Evolutionary conservation across 441 rosid genomes (phyloP).

Genomic region (Corymbia citriodora): DNA sequence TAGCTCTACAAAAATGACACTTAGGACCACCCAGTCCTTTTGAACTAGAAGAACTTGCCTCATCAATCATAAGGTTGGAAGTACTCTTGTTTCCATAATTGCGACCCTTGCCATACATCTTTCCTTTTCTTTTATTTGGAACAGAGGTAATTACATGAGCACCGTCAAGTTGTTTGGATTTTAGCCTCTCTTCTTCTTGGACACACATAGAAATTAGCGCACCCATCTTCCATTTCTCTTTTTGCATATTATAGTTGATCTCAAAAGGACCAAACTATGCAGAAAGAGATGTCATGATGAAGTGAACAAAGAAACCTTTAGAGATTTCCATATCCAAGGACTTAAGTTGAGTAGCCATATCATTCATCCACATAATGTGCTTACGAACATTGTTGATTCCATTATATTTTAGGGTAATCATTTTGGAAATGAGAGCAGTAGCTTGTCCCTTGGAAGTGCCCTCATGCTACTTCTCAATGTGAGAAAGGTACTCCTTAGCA

Average conservation of each 20-base stretch:
- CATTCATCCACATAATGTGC: background rate
- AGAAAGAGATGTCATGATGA: background rate
- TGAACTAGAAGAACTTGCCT: background rate
- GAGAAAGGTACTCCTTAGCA: no score
- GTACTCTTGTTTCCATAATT: background rate
- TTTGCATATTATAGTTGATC: background rate
- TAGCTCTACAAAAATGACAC: background rate
- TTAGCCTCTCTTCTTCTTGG: background rate
- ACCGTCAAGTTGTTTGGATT: background rate
- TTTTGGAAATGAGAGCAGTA: no score
- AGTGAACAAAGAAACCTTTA: background rate
- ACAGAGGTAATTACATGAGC: background rate
- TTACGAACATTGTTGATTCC: background rate
- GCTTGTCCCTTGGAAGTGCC: no score
- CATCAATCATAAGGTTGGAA: background rate
- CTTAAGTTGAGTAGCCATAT: background rate
- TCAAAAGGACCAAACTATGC: background rate
- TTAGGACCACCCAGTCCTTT: background rate
- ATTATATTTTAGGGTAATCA: background rate
- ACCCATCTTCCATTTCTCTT: background rate
- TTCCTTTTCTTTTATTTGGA: background rate
- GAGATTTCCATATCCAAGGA: background rate
- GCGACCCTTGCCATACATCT: background rate
- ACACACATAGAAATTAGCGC: background rate
- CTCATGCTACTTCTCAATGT: no score